Conservation (phyloP, 306 rosid species). For the Notholithocarpus densiflorus region DNA sequence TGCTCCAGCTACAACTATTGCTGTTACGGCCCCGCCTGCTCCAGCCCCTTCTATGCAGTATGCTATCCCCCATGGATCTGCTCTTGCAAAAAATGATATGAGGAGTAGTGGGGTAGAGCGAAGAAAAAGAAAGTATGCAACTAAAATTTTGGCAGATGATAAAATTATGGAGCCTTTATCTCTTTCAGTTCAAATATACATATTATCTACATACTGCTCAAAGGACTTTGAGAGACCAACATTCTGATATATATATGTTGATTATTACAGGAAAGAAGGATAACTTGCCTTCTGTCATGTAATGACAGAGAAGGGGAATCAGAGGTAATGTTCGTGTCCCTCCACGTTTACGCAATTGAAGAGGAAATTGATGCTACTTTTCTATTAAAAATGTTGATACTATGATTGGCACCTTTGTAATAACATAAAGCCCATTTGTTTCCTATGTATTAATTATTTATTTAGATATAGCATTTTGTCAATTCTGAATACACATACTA, state of each 20-base stretch:
- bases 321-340: conserved; percentile 23
- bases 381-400: neutral
- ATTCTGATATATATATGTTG: conserved; percentile 15
- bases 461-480: neutral
- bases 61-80: conserved; percentile 59
- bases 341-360: conserved; percentile 1
- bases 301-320: conserved; percentile 16
- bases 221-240: conserved; percentile 9
- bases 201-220: neutral
- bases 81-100: conserved; percentile 59
- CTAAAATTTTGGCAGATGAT: neutral
- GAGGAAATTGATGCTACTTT: neutral
- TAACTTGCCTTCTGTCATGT: conserved; percentile 20
- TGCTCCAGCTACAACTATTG: conserved; percentile 42
- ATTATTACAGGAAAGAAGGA: conserved; percentile 46
- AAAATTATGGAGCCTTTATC: neutral
- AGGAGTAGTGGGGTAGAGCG: conserved; percentile 71
- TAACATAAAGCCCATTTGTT: neutral
- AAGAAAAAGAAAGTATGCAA: conserved; percentile 77
- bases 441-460: neutral
- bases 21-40: conserved; percentile 48
- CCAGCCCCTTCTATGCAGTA: conserved; percentile 74
- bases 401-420: neutral
- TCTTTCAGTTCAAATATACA: neutral
- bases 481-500: neutral